These are phyloP conservation scores for Eutypella sp. DNA, from an alignment of 2,329 filamentous ascomycete genomes.

Conservation along the genomic window DNA sequence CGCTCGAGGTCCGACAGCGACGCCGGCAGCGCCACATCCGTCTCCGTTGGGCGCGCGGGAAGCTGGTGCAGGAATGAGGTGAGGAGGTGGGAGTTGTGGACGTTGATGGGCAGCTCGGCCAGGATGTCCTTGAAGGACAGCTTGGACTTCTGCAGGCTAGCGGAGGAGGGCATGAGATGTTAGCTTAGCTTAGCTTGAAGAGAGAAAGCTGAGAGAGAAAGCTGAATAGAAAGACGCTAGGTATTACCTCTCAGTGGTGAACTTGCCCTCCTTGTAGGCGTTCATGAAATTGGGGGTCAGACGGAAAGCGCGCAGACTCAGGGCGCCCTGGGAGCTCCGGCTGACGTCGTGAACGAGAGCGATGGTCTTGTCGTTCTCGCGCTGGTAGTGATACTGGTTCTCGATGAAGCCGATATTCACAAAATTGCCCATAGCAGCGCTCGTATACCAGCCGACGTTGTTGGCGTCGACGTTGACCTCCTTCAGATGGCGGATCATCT, in stretches of 20 bases:
- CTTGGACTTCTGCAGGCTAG: conserved; percentile 90
- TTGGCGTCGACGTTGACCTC: conserved; percentile 99
- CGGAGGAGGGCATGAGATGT: conserved; percentile 10
- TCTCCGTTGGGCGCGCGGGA: conserved; percentile 59
- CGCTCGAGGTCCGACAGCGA: conserved; percentile 74
- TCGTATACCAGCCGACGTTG: conserved; percentile 97
- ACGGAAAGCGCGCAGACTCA: conserved; percentile 87
- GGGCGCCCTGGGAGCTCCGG: conserved; percentile 84
- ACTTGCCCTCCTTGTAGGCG: conserved; percentile 94
- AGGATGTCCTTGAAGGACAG: conserved; percentile 92
- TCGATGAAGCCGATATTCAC: conserved; percentile 93
- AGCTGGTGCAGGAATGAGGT: conserved; percentile 94
- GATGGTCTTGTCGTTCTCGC: conserved; percentile 83
- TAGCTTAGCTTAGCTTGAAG: no score
- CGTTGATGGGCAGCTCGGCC: conserved; percentile 77
- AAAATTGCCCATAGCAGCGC: conserved; percentile 98
- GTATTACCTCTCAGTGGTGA: conserved; percentile 92
- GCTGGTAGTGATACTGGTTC: conserved; percentile 97
- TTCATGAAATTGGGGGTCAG: conserved; percentile 83
- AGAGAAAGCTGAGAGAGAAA: no score
- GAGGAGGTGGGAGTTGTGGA: conserved; percentile 97
- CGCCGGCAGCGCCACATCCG: conserved; percentile 68
- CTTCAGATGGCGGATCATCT: conserved; percentile 95
- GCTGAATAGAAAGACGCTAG: no score
- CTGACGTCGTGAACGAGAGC: conserved; percentile 93